These are phyloP conservation scores for Phytopythium chamaehyphon DNA, from an alignment of 352 stramenopile genomes.

Conservation along the genomic window DNA sequence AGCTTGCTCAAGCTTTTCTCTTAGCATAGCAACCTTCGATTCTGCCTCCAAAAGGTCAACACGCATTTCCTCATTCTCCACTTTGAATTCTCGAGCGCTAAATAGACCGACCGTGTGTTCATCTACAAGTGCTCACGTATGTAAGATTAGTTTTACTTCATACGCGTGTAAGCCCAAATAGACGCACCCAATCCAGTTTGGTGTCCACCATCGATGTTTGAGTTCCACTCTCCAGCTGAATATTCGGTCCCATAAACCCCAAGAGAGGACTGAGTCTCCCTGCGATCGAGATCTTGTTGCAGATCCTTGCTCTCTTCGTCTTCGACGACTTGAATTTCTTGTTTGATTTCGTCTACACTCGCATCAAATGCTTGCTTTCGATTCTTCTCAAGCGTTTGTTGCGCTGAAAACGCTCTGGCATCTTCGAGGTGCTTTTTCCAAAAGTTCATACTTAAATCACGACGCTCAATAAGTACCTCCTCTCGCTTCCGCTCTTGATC, in stretches of 20 bases:
- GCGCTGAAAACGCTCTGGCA: constrained; percentile 36
- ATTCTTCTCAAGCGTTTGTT: constrained; percentile 30
- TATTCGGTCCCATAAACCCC: constrained; percentile 56
- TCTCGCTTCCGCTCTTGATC: constrained; percentile 17
- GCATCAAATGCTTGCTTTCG: constrained; percentile 18
- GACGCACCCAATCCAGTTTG: constrained; percentile 46
- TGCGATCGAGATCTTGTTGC: constrained; percentile 12
- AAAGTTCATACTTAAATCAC: constrained; percentile 60
- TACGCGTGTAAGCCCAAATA: not conserved
- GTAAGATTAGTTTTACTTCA: not conserved
- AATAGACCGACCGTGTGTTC: constrained; percentile 48
- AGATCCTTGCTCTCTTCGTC: constrained; percentile 28
- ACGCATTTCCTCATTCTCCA: constrained; percentile 46
- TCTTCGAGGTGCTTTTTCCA: constrained; percentile 66
- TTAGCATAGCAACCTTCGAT: constrained; percentile 40
- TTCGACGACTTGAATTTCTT: constrained; percentile 28
- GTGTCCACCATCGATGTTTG: constrained; percentile 33
- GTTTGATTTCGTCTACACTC: constrained; percentile 25
- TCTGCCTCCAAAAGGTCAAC: constrained; percentile 48
- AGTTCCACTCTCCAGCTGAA: constrained; percentile 54
- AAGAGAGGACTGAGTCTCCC: constrained; percentile 31
- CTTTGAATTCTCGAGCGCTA: constrained; percentile 30
- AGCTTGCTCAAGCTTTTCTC: constrained; percentile 52
- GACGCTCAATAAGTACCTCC: constrained; percentile 22
- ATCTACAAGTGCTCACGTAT: constrained; percentile 17